These are phyloP conservation scores for Talaromyces amestolkiae DNA, from an alignment of 2,329 filamentous ascomycete genomes.

Conservation along the genomic window DNA sequence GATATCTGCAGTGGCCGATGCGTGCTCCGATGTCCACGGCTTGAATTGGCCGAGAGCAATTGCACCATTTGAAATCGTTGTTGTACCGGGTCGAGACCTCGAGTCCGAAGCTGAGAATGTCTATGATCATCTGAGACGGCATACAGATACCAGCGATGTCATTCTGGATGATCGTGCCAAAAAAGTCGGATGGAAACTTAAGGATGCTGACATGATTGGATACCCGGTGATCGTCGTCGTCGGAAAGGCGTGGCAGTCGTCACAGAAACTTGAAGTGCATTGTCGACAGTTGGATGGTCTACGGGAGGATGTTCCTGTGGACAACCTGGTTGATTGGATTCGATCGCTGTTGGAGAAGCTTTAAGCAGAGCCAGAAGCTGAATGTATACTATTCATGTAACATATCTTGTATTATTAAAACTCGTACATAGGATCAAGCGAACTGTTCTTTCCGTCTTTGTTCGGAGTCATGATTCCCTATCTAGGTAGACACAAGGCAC, in stretches of 20 bases:
- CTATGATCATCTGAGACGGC: slow-evolving; percentile 58
- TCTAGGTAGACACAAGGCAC: not conserved
- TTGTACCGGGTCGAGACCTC: slow-evolving; percentile 57
- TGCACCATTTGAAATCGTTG: slow-evolving; percentile 74
- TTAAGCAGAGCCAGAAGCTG: slow-evolving; percentile 34
- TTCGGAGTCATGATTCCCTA: not conserved
- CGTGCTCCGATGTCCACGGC: slow-evolving; percentile 67
- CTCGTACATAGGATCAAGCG: not conserved
- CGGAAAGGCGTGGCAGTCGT: slow-evolving; percentile 65
- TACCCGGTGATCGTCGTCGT: slow-evolving; percentile 81
- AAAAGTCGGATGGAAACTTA: slow-evolving; percentile 77
- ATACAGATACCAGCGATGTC: slow-evolving; percentile 50
- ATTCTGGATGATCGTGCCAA: slow-evolving; percentile 71
- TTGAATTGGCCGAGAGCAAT: slow-evolving; percentile 86
- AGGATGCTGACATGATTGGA: slow-evolving; percentile 84
- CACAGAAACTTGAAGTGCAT: slow-evolving; percentile 69
- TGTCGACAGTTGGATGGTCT: slow-evolving; percentile 63
- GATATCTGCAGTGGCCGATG: slow-evolving; percentile 79
- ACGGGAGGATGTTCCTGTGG: slow-evolving; percentile 58
- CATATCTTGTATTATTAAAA: slow-evolving; percentile 4
- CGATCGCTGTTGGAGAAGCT: slow-evolving; percentile 51
- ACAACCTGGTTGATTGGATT: slow-evolving; percentile 50
- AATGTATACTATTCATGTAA: slow-evolving; percentile 13
- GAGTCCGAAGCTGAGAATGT: slow-evolving; percentile 55
- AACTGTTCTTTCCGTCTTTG: not conserved